Base-by-base conservation (phyloP, 2,329 filamentous ascomycete species). In the Ascochyta pisi region DNA sequence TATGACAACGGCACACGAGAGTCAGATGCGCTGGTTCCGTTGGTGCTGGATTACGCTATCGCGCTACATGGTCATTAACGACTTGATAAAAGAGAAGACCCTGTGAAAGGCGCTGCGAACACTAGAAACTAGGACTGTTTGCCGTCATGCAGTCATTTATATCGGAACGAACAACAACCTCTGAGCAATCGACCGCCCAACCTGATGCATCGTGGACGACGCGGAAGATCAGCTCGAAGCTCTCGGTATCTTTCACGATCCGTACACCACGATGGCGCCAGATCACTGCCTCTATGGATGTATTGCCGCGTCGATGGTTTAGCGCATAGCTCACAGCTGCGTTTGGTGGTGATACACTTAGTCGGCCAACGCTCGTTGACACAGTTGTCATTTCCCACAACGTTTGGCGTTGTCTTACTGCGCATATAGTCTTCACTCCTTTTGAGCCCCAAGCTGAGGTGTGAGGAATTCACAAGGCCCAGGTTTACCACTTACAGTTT, bases 1-100 rank as follows among this genome's bases (percentile, higher is more conserved):
- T 29, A 99, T 99, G 95, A 92, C 90, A 1, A 83, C 84, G 50
- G 94, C 91, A 26, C 95, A 99, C 79, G 82, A 87, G 78, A 97
- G 92, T 76, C 95, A 99, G 83, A 99, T 99, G 95, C 86, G 91
- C 34, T 99, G 95, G 95, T 99, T 98, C 73, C 86, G 95, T 7
- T 98, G 92, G 85, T 91, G 92, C 3, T 99, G 93, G 92, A 96
- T 99, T 71, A 83, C 86, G 0, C 74, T 96, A 54, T 95, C 92
- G 69, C 83, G 95, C 58, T 99, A 98, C 78, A 98, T 99, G 95
- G 84, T 92, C 54, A 84, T 98, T 29, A 99, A 99, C 76, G 93
- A 98, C 74, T 73, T 99, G 76, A 84, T 81, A 70, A 81, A 82
- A 68, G 86, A 85, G 74, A 83, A 82, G 65, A 66, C 61, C 4